A percentile compares a stretch with the other conserved stretches of the same genome.
phyloP scores from a whole-genome alignment of 257 asterid species.

The Vinca minor region DNA sequence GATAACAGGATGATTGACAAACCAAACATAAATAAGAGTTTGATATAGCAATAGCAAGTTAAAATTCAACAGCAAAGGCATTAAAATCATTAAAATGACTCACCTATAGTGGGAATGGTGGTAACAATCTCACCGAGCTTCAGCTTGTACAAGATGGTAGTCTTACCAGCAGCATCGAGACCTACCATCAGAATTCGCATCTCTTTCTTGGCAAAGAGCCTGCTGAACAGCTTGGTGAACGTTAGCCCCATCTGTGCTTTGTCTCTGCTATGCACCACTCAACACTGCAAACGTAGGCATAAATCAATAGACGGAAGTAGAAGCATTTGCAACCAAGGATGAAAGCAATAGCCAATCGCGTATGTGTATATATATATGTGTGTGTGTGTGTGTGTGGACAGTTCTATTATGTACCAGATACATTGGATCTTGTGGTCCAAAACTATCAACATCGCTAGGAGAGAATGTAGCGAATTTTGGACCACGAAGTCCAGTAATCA shows the following conservation, averaged over 20 bases:
- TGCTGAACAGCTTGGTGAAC: slow-evolving; percentile 33
- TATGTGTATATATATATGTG: not conserved
- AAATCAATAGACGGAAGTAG: slow-evolving; percentile 3
- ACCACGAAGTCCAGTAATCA: too few relatives aligned
- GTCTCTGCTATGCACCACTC: slow-evolving; percentile 13
- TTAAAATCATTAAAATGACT: slow-evolving; percentile 7
- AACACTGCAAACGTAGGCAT: not conserved
- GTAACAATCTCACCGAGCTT: slow-evolving; percentile 41
- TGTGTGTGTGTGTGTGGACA: too few relatives aligned
- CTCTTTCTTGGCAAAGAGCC: slow-evolving; percentile 38
- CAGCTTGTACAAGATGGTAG: slow-evolving; percentile 35
- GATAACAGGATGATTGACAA: not conserved
- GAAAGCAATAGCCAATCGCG: not conserved
- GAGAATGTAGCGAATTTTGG: too few relatives aligned
- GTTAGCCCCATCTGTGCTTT: slow-evolving; percentile 34
- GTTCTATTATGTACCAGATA: too few relatives aligned
- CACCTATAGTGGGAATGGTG: slow-evolving; percentile 35
- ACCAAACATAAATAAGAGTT: not conserved
- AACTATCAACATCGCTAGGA: too few relatives aligned
- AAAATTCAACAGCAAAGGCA: not conserved
- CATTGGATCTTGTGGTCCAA: too few relatives aligned
- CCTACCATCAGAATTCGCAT: slow-evolving; percentile 39
- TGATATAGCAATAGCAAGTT: not conserved
- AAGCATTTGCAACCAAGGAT: not conserved
- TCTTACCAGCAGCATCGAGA: slow-evolving; percentile 42